Evolutionary conservation across 2,329 filamentous ascomycete species (phyloP), one percentile per base, ranked within the genome.

Genomic region (Diaporthe sp.): DNA sequence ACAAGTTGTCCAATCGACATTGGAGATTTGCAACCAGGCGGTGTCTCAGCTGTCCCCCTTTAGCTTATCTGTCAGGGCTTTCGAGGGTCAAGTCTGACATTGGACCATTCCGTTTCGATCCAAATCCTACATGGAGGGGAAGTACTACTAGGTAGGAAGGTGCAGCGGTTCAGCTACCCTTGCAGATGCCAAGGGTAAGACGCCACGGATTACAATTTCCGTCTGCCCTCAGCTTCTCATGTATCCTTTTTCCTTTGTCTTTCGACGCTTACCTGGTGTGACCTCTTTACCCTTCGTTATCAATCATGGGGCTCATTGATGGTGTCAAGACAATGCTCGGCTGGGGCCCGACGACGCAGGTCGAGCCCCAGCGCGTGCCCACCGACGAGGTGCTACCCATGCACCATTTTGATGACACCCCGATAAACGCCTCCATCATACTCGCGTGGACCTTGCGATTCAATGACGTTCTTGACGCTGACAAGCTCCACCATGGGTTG

Each of bases 391-490:
- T 84, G 15, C 80, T 81, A 9, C 82, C 83, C 1, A 74, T 83
- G 17, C 80, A 82, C 76, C 78, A 79, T 54, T 79, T 83, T 13
- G 83, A 85, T 73, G 80, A 81, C 17, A 78, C 79, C 0, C 71
- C 77, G 19, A 60, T 74, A 0, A 76, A 79, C 40, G 78, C 79
- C 1, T 71, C 75, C 13, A 79, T 83, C 54, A 70, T 82, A 5
- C 40, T 85, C 2, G 78, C 77, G 30, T 83, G 80, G 80, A 82
- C 82, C 0, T 79, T 87, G 50, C 79, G 80, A 6, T 89, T 88
- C 77, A 83, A 88, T 74, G 84, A 86, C 75, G 85, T 87, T 1
- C 82, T 89, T 4, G 86, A 89, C 73, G 76, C 82, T 0, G 77
- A 84, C 0, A 85, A 81, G 61, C 80, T 89, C 2, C 78, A 80